These are phyloP conservation scores for Alternaria alternata DNA, from an alignment of 2,329 filamentous ascomycete species.

Conservation along the genomic window DNA sequence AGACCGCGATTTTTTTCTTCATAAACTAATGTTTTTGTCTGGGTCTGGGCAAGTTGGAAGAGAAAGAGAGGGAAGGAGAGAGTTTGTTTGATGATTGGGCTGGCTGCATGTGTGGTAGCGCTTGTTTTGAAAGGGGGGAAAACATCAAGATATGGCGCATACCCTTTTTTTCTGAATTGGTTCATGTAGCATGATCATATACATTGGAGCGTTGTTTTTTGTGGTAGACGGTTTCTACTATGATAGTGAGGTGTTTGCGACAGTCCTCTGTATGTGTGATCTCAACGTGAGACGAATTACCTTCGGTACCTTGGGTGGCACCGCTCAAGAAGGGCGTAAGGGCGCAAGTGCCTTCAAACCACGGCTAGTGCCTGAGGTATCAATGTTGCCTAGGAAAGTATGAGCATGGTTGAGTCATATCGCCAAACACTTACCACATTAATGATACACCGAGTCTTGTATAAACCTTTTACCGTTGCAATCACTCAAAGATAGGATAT, in stretches of 20 bases:
- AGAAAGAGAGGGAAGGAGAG: not conserved
- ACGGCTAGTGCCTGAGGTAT: not conserved
- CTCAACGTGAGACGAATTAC: not conserved
- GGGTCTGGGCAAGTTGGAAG: not conserved
- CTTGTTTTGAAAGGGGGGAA: slow-evolving; percentile 1
- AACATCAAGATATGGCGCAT: slow-evolving; percentile 14
- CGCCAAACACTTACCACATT: not conserved
- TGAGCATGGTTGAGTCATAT: not conserved
- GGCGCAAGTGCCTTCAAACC: not conserved
- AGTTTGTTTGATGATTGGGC: not conserved
- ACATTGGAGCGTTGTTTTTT: slow-evolving; percentile 6
- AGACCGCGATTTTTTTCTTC: slow-evolving; percentile 3
- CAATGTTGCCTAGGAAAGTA: not conserved
- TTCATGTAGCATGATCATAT: slow-evolving; percentile 15
- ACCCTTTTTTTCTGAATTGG: slow-evolving; percentile 9
- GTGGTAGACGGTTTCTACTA: not conserved
- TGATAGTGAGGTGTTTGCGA: not conserved
- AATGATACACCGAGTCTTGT: not conserved
- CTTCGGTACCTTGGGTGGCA: not conserved
- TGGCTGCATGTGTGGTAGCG: slow-evolving; percentile 4
- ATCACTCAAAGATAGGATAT: no score
- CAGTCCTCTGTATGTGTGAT: not conserved
- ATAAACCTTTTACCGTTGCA: no score
- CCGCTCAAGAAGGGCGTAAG: not conserved
- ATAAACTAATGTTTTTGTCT: slow-evolving; percentile 16